Evolutionary conservation across 495 filamentous ascomycete species (phyloP).

Genomic region (Aspergillus wentii): DNA sequence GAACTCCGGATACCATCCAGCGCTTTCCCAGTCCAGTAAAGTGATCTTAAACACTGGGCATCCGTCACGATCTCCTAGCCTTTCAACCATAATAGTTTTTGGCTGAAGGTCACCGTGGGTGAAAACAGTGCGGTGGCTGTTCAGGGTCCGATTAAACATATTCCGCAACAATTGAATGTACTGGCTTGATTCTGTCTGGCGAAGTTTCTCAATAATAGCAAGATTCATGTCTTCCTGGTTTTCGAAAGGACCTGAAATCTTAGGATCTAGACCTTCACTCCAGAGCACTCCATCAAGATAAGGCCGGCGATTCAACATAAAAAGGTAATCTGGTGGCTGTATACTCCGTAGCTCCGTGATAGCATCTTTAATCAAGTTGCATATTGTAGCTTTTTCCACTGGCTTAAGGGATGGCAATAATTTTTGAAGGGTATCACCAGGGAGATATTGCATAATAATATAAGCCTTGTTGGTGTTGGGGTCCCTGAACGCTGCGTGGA

Average conservation of each 20-base stretch:
- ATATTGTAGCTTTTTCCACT: constrained; percentile 5
- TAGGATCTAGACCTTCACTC: constrained; percentile 2
- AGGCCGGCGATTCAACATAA: constrained; percentile 3
- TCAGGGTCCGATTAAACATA: constrained; percentile 14
- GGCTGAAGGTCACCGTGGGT: constrained; percentile 28
- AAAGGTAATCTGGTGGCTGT: constrained; percentile 6
- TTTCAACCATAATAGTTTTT: constrained; percentile 28
- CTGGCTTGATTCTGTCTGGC: constrained; percentile 3
- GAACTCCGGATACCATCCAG: constrained; percentile 45
- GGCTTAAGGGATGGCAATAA: constrained; percentile 6
- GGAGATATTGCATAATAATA: constrained; percentile 19
- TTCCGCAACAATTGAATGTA: constrained; percentile 11
- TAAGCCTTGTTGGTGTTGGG: constrained; percentile 12
- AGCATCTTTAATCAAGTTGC: constrained; percentile 12
- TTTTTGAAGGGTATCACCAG: constrained; percentile 9
- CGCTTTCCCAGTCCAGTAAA: constrained; percentile 44
- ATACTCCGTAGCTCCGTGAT: constrained; percentile 9
- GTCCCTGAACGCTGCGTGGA: constrained; percentile 14
- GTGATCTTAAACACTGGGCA: constrained; percentile 19
- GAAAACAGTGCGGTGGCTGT: constrained; percentile 17
- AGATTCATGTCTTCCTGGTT: constrained; percentile 7
- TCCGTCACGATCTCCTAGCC: constrained; percentile 10
- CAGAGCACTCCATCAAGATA: constrained; percentile 9
- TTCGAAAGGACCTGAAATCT: constrained; percentile 8
- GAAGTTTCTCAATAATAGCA: constrained; percentile 5